Base-by-base conservation (phyloP, 129 eudicot genomes). In the Pseudognaphalium luteoalbum region DNA sequence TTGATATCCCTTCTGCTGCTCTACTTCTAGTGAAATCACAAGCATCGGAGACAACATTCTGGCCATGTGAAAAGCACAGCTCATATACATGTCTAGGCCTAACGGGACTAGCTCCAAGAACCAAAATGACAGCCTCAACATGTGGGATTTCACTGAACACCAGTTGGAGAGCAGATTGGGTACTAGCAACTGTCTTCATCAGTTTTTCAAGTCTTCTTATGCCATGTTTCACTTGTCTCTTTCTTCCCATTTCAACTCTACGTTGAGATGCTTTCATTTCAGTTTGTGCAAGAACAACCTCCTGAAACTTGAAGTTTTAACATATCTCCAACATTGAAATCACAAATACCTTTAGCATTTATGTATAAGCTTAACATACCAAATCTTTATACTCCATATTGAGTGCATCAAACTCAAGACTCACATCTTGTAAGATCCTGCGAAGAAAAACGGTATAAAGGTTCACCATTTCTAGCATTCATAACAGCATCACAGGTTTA, bases 401-500 rank as follows among this genome's bases (percentile, higher is more conserved):
- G 78, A 91, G 74, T 21, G 77, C 81, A 68, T 91, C 96, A 70
- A 91, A 94, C 83, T 87, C 96, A 65, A 72, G 79, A 62, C 76
- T 88, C 65, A 94, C 79, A 82, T 94, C 99, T 91, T 94, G 99
- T 64, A 94, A 81, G 59, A 87, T 64, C 33, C 99, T 94, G 90
- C 73, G 69, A 58, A 76, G 70, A 71, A 17, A 66, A 54, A 30
- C 4, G 60, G 59, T 32, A 70, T 21, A 8, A 12, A 68, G 1
- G 50, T 39, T 74, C 25, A 72, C 75, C 34, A 65, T 10, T 78
- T 75, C 39, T 50, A 70, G 34, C 54, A 34, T 58, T 52, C 74
- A 20, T 73, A 54, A 73, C 30, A 63, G 6, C 7, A 78, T 57
- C 11, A 60, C 70, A 52, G 56, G 60, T 35, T 35, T 72, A 11